Percentiles rank a stretch among this genome's conserved stretches.
Evolutionary conservation across 257 asterid species (phyloP).

Genomic region (Scutellaria galericulata): DNA sequence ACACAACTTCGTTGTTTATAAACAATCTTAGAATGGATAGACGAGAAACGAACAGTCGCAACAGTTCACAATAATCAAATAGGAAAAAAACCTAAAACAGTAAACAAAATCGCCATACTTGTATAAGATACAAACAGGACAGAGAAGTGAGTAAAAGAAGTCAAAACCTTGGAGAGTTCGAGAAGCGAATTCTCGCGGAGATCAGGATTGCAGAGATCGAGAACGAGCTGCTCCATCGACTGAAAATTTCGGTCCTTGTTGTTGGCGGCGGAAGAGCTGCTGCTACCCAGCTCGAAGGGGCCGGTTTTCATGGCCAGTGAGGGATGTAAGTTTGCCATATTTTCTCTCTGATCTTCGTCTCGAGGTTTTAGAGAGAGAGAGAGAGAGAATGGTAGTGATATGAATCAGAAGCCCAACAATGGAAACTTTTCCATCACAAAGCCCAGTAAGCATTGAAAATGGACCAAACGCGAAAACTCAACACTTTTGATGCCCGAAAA

Average conservation of each 20-base stretch:
- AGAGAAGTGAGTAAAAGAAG: neutral
- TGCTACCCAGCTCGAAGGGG: slow-evolving; percentile 42
- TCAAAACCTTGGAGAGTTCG: slow-evolving; percentile 72
- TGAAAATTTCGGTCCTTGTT: slow-evolving; percentile 61
- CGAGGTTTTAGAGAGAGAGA: too few relatives aligned
- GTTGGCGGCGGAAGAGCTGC: slow-evolving; percentile 33
- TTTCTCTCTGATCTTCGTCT: too few relatives aligned
- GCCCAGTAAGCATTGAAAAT: too few relatives aligned
- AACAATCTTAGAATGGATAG: neutral
- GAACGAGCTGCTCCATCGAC: slow-evolving; percentile 76
- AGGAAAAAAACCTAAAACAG: neutral
- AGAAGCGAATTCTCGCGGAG: slow-evolving; percentile 79
- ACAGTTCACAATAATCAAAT: too few relatives aligned
- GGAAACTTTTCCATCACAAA: too few relatives aligned
- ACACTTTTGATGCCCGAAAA: too few relatives aligned
- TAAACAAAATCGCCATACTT: too few relatives aligned
- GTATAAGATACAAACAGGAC: too few relatives aligned
- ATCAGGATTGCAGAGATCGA: slow-evolving; percentile 75
- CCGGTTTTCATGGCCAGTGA: slow-evolving; percentile 12
- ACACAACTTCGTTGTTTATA: neutral
- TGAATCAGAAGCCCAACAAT: too few relatives aligned
- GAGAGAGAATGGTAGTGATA: too few relatives aligned
- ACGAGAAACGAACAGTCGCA: neutral
- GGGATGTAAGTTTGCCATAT: too few relatives aligned
- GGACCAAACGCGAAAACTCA: too few relatives aligned